Conservation (phyloP, 345 rosid species). For the Brassica nigra region DNA sequence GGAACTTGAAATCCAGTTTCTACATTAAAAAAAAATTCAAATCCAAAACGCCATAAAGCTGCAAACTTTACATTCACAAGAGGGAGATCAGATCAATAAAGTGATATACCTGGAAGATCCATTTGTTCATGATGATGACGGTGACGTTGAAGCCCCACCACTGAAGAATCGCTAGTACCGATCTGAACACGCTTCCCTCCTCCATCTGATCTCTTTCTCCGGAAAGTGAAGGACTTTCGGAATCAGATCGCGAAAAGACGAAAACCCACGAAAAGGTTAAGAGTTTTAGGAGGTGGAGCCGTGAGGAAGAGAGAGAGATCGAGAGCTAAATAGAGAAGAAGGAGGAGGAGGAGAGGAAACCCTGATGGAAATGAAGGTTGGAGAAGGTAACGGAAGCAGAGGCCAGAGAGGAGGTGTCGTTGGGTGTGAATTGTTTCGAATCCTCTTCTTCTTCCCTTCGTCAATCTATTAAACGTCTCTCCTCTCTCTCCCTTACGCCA, state of each 20-base stretch:
- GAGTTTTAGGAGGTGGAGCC: conserved; percentile 25
- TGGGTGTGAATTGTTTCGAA: conserved; percentile 49
- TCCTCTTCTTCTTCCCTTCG: conserved; percentile 18
- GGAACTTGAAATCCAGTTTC: conserved; percentile 99
- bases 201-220: conserved; percentile 55
- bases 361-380: conserved; percentile 37
- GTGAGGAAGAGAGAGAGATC: conserved; percentile 17
- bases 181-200: conserved; percentile 79
- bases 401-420: conserved; percentile 31
- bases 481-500: conserved; percentile 28
- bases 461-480: conserved; percentile 46
- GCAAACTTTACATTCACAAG: background rate
- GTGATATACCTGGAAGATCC: conserved; percentile 90
- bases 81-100: conserved; percentile 29
- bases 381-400: conserved; percentile 47
- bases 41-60: background rate
- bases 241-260: conserved; percentile 25
- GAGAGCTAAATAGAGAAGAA: conserved; percentile 18
- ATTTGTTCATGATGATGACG: conserved; percentile 97
- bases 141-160: conserved; percentile 99
- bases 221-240: conserved; percentile 24
- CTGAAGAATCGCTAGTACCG: conserved; percentile 87
- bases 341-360: conserved; percentile 26
- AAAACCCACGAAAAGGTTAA: conserved; percentile 33
- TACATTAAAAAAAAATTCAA: conserved; percentile 24